Evolutionary conservation across 1,139 yeast species (phyloP).

Genomic region (Magnusiomyces clavatus): DNA sequence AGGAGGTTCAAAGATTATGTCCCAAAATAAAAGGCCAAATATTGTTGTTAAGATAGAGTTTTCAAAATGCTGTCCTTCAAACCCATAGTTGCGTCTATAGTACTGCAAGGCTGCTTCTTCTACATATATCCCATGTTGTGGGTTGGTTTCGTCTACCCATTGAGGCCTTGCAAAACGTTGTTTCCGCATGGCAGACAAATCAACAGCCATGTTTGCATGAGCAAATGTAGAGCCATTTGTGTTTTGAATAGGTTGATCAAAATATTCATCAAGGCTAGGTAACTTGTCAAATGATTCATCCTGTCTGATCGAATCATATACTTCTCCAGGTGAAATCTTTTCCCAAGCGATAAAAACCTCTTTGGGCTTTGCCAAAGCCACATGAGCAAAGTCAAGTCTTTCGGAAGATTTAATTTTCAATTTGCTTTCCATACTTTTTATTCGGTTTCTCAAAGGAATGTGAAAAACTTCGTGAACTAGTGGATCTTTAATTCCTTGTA

Average conservation of each 20-base stretch:
- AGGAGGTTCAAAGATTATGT: slow-evolving; percentile 23
- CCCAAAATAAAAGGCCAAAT: slow-evolving; percentile 29
- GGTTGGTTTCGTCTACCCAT: slow-evolving; percentile 13
- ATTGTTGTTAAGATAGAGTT: slow-evolving; percentile 29
- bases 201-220: too few relatives aligned
- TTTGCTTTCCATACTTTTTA: slow-evolving; percentile 15
- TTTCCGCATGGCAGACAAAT: too few relatives aligned
- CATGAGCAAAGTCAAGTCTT: too few relatives aligned
- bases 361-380: too few relatives aligned
- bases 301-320: too few relatives aligned
- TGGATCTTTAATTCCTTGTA: slow-evolving; percentile 21
- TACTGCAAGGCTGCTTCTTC: slow-evolving; percentile 30
- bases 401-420: not conserved
- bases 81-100: slow-evolving; percentile 25
- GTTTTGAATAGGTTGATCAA: too few relatives aligned
- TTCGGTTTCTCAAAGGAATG: slow-evolving; percentile 20
- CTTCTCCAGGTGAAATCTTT: too few relatives aligned
- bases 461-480: slow-evolving; percentile 17
- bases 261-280: too few relatives aligned
- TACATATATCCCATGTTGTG: slow-evolving; percentile 19
- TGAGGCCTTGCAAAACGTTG: not conserved
- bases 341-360: too few relatives aligned
- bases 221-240: too few relatives aligned
- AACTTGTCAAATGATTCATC: too few relatives aligned
- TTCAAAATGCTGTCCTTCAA: slow-evolving; percentile 34